phyloP scores from a whole-genome alignment of 139 green algal genomes.

The Microglena sp. region DNA sequence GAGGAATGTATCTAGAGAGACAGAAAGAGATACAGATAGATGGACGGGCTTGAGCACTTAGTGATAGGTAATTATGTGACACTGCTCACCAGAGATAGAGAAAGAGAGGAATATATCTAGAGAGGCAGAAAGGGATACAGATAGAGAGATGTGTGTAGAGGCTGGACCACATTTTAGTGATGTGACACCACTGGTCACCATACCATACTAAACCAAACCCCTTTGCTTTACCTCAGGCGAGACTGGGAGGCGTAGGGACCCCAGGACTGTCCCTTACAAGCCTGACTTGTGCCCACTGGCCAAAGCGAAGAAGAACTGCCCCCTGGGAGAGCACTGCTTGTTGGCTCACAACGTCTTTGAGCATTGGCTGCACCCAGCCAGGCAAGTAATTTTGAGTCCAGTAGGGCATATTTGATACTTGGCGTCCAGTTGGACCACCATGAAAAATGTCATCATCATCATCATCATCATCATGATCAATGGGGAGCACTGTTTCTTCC shows the following conservation, averaged over 20 bases:
- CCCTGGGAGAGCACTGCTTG: constrained; percentile 57
- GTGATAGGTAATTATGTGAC: no score
- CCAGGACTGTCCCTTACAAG: constrained; percentile 18
- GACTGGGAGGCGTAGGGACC: constrained; percentile 23
- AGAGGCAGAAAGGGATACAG: no score
- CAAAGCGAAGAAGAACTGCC: constrained; percentile 52
- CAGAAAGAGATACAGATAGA: no score
- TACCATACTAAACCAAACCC: neutral
- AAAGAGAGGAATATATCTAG: no score
- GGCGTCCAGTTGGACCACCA: neutral
- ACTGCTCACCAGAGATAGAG: neutral
- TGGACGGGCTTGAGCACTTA: no score
- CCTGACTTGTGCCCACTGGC: constrained; percentile 29
- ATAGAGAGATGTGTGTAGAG: no score
- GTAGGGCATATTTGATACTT: no score
- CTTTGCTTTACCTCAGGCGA: constrained; percentile 15
- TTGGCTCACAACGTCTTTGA: constrained; percentile 86
- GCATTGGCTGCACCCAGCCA: constrained; percentile 80
- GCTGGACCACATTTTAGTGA: neutral
- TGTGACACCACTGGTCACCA: neutral
- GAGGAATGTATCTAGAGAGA: no score
- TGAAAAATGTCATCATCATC: no score
- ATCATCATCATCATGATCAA: neutral
- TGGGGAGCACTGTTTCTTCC: neutral
- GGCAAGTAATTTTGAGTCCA: constrained; percentile 33